Conservation (phyloP, 2,329 filamentous ascomycete genomes). For the Onygena corvina region DNA sequence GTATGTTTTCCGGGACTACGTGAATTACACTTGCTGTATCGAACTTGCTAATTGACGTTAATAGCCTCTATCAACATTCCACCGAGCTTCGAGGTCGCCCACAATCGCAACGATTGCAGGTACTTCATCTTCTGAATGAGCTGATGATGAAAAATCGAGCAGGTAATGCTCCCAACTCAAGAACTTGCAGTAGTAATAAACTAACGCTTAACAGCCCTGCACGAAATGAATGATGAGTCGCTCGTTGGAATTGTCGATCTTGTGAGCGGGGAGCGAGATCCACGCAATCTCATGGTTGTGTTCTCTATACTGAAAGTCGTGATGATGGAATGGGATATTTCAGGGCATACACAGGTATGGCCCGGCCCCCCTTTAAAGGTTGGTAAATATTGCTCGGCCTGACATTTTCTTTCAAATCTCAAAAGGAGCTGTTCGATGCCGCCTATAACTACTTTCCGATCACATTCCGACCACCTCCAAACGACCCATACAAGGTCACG, state of each 20-base stretch:
- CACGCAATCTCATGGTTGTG: conserved; percentile 57
- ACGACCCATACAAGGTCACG: conserved; percentile 58
- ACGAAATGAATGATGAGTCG: conserved; percentile 48
- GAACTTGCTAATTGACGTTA: neutral
- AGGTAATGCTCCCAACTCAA: conserved; percentile 26
- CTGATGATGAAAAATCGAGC: conserved; percentile 50
- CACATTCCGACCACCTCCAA: conserved; percentile 56
- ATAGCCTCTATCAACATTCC: conserved; percentile 40
- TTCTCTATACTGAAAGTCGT: conserved; percentile 56
- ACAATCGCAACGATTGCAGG: conserved; percentile 53
- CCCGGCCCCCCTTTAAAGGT: conserved; percentile 1
- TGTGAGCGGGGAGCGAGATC: conserved; percentile 57
- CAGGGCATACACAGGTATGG: conserved; percentile 45
- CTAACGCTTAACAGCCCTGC: conserved; percentile 32
- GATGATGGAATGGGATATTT: conserved; percentile 56
- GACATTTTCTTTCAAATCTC: neutral
- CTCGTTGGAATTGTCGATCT: conserved; percentile 51
- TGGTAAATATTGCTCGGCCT: neutral
- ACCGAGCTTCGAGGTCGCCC: conserved; percentile 49
- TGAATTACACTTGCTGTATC: neutral
- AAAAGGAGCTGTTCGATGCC: conserved; percentile 48
- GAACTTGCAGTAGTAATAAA: neutral
- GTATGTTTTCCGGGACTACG: conserved; percentile 27
- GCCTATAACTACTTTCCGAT: conserved; percentile 64
- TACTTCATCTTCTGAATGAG: conserved; percentile 49